Evolutionary conservation across 176 grass and related monocot genomes (phyloP).

Genomic region (Hordeum marinum): DNA sequence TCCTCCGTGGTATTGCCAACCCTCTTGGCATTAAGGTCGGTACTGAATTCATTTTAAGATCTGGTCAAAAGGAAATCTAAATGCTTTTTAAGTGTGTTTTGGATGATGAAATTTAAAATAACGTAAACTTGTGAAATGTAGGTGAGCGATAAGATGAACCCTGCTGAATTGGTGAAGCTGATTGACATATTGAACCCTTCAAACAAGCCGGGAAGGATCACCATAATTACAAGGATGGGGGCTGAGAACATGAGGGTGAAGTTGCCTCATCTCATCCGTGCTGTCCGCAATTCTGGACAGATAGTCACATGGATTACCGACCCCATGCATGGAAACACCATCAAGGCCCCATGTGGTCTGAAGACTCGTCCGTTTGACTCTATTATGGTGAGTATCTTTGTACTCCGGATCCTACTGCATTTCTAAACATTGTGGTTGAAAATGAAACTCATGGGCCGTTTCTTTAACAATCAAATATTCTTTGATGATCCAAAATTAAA

Average conservation of each 20-base stretch:
- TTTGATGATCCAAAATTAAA: background rate
- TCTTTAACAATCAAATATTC: background rate
- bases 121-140: slow-evolving; percentile 34
- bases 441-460: background rate
- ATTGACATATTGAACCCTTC: slow-evolving; percentile 91
- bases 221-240: slow-evolving; percentile 96
- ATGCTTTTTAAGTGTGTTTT: background rate
- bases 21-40: slow-evolving; percentile 91
- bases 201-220: slow-evolving; percentile 96
- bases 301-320: slow-evolving; percentile 94
- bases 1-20: slow-evolving; percentile 90
- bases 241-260: slow-evolving; percentile 99
- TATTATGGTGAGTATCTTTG: slow-evolving; percentile 57
- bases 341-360: slow-evolving; percentile 90
- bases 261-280: slow-evolving; percentile 88
- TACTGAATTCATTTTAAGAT: background rate
- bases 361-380: slow-evolving; percentile 92
- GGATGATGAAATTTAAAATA: background rate
- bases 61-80: background rate
- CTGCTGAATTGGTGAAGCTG: slow-evolving; percentile 82
- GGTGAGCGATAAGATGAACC: slow-evolving; percentile 99
- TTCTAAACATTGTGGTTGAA: background rate
- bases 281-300: slow-evolving; percentile 70
- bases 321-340: slow-evolving; percentile 98
- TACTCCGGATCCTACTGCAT: background rate